Percentiles rank a stretch among this genome's conserved stretches.
Evolutionary conservation across 1,284 basidiomycete genomes (phyloP).

Genomic region (Ustilago loliicola): DNA sequence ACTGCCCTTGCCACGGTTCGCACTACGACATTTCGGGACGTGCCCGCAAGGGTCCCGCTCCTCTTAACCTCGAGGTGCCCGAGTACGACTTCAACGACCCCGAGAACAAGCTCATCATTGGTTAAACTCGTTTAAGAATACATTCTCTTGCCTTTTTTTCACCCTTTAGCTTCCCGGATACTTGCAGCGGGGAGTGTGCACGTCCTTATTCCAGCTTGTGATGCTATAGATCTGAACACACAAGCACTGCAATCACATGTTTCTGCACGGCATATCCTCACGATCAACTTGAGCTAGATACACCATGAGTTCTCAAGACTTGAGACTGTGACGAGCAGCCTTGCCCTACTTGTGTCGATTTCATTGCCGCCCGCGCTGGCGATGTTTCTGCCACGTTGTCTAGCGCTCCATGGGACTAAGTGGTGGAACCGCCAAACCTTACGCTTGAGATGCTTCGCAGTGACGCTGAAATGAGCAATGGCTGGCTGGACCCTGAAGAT

Average conservation of each 20-base stretch:
- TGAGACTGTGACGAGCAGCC: too few relatives aligned
- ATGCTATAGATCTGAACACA: conserved; percentile 7
- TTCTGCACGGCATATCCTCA: not conserved
- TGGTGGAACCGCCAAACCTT: not conserved
- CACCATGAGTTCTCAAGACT: too few relatives aligned
- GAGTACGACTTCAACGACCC: conserved; percentile 71
- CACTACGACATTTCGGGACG: conserved; percentile 96
- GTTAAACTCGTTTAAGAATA: conserved; percentile 74
- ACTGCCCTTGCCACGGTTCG: conserved; percentile 89
- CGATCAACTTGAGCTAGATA: not conserved
- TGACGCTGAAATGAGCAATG: not conserved
- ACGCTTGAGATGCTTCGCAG: not conserved
- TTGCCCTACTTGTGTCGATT: too few relatives aligned
- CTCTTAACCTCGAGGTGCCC: conserved; percentile 87
- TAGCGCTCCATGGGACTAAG: too few relatives aligned
- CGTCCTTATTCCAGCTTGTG: conserved; percentile 3
- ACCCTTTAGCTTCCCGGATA: not conserved
- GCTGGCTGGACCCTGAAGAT: not conserved
- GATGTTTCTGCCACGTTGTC: too few relatives aligned
- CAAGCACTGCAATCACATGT: conserved; percentile 9
- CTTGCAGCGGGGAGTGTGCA: conserved; percentile 2
- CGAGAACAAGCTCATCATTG: conserved; percentile 81
- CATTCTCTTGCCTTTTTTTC: conserved; percentile 1
- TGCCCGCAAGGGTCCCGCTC: conserved; percentile 87
- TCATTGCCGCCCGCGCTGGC: too few relatives aligned